These are phyloP conservation scores for Pyrus betulifolia DNA, from an alignment of 306 rosid genomes.

Conservation along the genomic window DNA sequence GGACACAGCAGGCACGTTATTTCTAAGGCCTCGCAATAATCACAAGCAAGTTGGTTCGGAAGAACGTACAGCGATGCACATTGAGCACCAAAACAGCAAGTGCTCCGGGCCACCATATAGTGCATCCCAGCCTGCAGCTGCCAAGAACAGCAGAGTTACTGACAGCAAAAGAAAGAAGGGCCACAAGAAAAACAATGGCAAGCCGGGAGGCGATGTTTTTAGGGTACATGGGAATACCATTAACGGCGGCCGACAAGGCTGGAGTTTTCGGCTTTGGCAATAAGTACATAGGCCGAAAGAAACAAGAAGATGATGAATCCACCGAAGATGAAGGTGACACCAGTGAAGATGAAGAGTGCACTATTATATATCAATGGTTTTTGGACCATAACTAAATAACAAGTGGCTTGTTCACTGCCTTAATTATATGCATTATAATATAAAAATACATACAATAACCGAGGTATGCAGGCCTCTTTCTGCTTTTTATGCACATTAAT, in stretches of 20 bases:
- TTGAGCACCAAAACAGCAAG: neutral
- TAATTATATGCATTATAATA: neutral
- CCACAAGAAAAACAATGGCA: neutral
- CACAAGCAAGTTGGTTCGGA: too few relatives aligned
- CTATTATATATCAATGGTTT: neutral
- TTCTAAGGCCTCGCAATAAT: neutral
- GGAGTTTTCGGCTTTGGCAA: slow-evolving; percentile 2
- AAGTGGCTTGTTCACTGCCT: neutral
- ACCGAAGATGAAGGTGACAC: neutral
- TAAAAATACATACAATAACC: neutral
- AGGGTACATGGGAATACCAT: neutral
- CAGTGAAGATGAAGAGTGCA: neutral
- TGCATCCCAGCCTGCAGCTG: neutral
- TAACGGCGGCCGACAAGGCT: neutral
- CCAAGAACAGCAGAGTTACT: neutral
- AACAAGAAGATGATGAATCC: neutral
- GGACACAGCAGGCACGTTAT: neutral
- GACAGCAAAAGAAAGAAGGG: neutral
- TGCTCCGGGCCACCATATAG: neutral
- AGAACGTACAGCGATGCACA: neutral
- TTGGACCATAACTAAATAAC: neutral
- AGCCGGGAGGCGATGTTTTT: neutral
- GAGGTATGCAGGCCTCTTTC: neutral
- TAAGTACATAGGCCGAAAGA: neutral
- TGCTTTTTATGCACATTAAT: neutral